Conservation (phyloP, 352 stramenopile genomes). For the Phytophthora chlamydospora region DNA sequence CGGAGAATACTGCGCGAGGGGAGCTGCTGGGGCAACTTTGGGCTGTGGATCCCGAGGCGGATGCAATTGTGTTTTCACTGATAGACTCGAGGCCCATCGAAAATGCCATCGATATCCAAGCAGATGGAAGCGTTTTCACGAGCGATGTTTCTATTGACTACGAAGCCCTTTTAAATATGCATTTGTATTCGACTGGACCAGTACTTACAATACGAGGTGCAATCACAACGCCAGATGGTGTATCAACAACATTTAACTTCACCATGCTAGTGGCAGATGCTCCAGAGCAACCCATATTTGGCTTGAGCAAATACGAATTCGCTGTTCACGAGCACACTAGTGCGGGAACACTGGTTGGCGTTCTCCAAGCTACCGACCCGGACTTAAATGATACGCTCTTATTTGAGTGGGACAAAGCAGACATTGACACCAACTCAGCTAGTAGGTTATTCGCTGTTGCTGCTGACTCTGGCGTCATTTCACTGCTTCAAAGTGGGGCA, state of each 20-base stretch:
- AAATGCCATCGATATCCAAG: conserved; percentile 19
- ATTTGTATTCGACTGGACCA: conserved; percentile 7
- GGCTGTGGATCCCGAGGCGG: conserved; percentile 52
- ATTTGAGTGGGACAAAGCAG: conserved; percentile 26
- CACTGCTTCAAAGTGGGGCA: conserved; percentile 12
- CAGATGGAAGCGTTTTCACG: conserved; percentile 21
- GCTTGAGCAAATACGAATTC: conserved; percentile 9
- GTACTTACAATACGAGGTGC: conserved; percentile 19
- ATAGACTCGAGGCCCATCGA: conserved; percentile 33
- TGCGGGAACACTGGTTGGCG: conserved; percentile 39
- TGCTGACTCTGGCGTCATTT: conserved; percentile 21
- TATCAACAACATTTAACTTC: conserved; percentile 28
- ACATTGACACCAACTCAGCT: conserved; percentile 5
- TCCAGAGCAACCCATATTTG: conserved; percentile 26
- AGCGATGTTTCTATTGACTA: conserved; percentile 25
- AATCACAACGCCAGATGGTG: conserved; percentile 9
- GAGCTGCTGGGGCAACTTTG: conserved; percentile 41
- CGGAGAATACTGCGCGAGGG: conserved; percentile 40
- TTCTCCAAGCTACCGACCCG: conserved; percentile 45
- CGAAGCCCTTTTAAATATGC: conserved; percentile 19
- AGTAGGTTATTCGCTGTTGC: conserved; percentile 23
- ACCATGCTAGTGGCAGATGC: conserved; percentile 17
- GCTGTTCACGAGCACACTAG: conserved; percentile 51
- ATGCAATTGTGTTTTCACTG: conserved; percentile 47
- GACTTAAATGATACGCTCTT: conserved; percentile 42